A percentile compares a stretch with the other conserved stretches of the same genome.
These are phyloP conservation scores for Phytophthora pluvialis DNA, from an alignment of 352 stramenopile species.

Conservation along the genomic window DNA sequence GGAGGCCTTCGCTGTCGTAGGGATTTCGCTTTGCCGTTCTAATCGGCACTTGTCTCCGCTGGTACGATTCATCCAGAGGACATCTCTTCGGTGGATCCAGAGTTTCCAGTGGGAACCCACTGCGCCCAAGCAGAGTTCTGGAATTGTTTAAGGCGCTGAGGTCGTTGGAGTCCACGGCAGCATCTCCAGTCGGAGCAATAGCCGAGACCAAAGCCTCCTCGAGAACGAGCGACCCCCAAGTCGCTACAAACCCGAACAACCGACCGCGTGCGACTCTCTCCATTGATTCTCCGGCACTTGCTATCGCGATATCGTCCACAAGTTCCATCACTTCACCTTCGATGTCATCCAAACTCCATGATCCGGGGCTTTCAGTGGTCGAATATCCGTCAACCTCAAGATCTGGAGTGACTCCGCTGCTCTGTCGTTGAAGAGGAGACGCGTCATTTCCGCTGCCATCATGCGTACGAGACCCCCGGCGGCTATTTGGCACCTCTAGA, in stretches of 20 bases:
- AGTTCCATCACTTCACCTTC: constrained; percentile 36
- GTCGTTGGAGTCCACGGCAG: constrained; percentile 18
- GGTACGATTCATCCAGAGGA: constrained; percentile 24
- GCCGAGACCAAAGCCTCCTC: constrained; percentile 29
- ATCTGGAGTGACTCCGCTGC: not conserved
- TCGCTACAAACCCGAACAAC: constrained; percentile 39
- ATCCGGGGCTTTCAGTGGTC: not conserved
- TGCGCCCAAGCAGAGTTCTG: constrained; percentile 19
- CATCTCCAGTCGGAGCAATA: constrained; percentile 30
- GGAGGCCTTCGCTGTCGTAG: constrained; percentile 25
- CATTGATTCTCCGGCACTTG: constrained; percentile 27
- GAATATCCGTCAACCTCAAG: not conserved
- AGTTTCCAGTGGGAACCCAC: constrained; percentile 7
- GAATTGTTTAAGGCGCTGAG: not conserved
- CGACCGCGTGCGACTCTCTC: constrained; percentile 32
- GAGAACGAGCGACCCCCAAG: constrained; percentile 24
- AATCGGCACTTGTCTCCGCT: constrained; percentile 31
- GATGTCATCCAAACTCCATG: constrained; percentile 31
- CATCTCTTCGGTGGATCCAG: constrained; percentile 25
- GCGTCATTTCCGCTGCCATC: constrained; percentile 13
- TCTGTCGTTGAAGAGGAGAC: not conserved
- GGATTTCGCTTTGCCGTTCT: constrained; percentile 7
- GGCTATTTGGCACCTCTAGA: constrained; percentile 13
- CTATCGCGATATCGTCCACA: constrained; percentile 31
- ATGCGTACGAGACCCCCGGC: not conserved